Evolutionary conservation across 306 rosid genomes (phyloP), one percentile per base, ranked within the genome.

Genomic region (Fagus sylvatica): DNA sequence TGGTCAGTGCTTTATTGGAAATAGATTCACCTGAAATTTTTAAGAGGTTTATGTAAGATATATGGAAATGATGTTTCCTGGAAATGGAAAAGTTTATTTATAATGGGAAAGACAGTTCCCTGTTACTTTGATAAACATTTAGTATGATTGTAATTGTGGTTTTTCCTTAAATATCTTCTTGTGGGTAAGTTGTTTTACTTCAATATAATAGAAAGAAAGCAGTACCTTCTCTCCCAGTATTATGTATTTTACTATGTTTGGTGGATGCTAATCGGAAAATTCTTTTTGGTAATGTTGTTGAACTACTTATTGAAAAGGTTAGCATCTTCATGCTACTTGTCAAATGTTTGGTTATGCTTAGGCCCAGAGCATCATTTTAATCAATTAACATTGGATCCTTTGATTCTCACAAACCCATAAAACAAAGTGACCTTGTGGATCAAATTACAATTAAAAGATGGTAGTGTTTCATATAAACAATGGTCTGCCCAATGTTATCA

Each of bases 401-500:
- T 37, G n/a, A 16, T 60, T 76, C 66, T 49, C 17, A 4, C 69
- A 41, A 61, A 8, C 71, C 66, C 28, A 2, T 32, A 7, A 42
- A 39, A 62, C 41, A 74, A 69, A 37, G 28, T 51, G 49, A 61
- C 65, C 30, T 17, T 0, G 56, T 41, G 11, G 11, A 46, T 46
- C 51, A 46, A 43, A 10, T 46, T 19, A 28, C 2, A 12, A 32
- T 49, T 16, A 22, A 49, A 36, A 15, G 12, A 3, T 28, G 39
- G 82, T 73, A 12, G 57, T 60, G 61, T 80, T 70, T 65, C 65
- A n/a, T 62, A 60, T 32, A 33, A 65, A 61, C 8, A 60, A 51
- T 72, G 41, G 48, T 59, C 40, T 78, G 55, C 16, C 75, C 43
- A 15, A 40, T 72, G n/a, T 80, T 40, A 66, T 71, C 54, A 70